Evolutionary conservation across 2,329 filamentous ascomycete species (phyloP).

Genomic region (Colletotrichum sp.): DNA sequence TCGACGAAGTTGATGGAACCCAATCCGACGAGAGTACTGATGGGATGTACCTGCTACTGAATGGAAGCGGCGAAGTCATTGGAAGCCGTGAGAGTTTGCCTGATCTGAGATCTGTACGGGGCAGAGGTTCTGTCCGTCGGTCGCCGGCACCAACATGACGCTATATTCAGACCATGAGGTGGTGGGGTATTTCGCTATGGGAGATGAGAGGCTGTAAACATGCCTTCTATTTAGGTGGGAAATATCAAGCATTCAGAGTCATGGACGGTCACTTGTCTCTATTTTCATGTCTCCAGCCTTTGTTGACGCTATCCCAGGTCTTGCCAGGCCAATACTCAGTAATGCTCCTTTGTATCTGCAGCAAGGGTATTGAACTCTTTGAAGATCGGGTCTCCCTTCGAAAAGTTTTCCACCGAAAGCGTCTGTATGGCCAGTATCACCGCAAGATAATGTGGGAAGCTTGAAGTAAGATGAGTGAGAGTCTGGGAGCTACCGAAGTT

Average conservation of each 20-base stretch:
- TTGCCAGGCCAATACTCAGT: background rate
- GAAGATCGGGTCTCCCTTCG: background rate
- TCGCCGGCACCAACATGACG: background rate
- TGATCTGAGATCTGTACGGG: constrained; percentile 10
- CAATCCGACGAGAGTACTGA: background rate
- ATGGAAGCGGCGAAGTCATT: constrained; percentile 3
- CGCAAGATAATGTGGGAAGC: background rate
- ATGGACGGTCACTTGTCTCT: background rate
- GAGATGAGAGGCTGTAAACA: background rate
- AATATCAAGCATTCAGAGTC: background rate
- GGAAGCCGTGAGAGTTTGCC: constrained; percentile 11
- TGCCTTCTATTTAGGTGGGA: background rate
- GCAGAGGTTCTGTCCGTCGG: constrained; percentile 1
- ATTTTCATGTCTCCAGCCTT: background rate
- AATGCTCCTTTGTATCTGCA: background rate
- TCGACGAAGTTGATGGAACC: background rate
- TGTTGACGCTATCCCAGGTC: background rate
- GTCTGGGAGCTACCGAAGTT: background rate
- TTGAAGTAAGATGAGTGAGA: background rate
- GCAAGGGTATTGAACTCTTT: background rate
- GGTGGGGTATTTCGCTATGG: background rate
- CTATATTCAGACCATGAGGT: background rate
- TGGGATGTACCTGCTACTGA: background rate
- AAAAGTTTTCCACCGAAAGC: background rate
- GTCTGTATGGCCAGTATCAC: background rate